Evolutionary conservation across 805 yeast genomes (phyloP), one percentile per base, ranked within the genome.

Genomic region (Zygosaccharomyces lentus): DNA sequence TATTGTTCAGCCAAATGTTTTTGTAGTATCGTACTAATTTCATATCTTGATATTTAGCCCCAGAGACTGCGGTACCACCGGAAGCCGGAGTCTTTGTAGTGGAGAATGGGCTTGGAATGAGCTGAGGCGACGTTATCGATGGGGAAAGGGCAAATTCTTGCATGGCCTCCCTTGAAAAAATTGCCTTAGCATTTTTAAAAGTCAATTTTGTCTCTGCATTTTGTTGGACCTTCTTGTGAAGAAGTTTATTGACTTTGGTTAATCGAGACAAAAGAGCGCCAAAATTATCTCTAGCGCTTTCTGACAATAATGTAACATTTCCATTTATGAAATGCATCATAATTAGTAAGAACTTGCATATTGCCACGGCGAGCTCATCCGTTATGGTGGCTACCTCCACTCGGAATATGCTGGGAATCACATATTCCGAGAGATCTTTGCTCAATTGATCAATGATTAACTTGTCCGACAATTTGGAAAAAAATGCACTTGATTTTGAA

Each of bases 1-100:
- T 63, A 29, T 60, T 59, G 45, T 68, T 69, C 17, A 71, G 54
- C 75, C 75, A 71, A 3, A 71, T 55, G 32, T 65, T 65, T 43
- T 65, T 65, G 40, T 62, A 65, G 44, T 60, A 65, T 10, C 67
- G 58, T 32, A 58, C 44, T 30, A 65, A 48, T 41, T 62, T 63
- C 44, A 61, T 45, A 40, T 62, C 64, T 37, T 58, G 58, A 39
- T 58, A 58, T 41, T 57, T 56, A 6, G 41, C 37, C 5, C 49
- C 45, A 9, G 51, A 36, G 4, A 53, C 26, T 2, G 43, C 41
- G 15, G 45, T 26, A 8, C 43, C 38, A 31, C 30, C 27, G 1
- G 50, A 44, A 3, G 51, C 48, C 12, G 53, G 48, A 3, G 41
- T 25, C 37, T 56, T 57, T n/a, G 53, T 45, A 26, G 47, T 47